These are phyloP conservation scores for Pyrenochaeta sp. DNA, from an alignment of 2,329 filamentous ascomycete species.

Conservation along the genomic window DNA sequence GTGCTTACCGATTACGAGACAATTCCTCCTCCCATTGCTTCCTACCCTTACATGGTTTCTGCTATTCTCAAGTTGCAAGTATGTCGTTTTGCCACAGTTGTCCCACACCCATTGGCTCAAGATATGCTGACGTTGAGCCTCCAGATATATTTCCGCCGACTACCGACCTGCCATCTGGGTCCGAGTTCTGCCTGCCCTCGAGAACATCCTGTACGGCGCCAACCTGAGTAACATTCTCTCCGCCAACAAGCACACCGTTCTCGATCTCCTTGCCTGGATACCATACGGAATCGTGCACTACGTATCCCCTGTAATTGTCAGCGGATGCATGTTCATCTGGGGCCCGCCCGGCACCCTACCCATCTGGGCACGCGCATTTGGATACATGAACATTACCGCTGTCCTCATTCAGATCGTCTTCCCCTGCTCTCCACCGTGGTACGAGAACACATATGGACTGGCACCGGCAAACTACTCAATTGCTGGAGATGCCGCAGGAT, in stretches of 20 bases:
- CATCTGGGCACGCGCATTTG: constrained; percentile 85
- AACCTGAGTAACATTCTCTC: constrained; percentile 96
- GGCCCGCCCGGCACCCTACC: constrained; percentile 85
- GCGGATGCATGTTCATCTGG: constrained; percentile 84
- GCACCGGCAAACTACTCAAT: constrained; percentile 94
- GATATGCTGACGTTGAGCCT: constrained; percentile 25
- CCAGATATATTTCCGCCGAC: constrained; percentile 85
- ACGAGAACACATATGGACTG: constrained; percentile 90
- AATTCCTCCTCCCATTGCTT: constrained; percentile 89
- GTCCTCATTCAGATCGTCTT: constrained; percentile 90
- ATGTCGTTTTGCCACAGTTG: constrained; percentile 55
- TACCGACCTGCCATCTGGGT: constrained; percentile 96
- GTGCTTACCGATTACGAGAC: constrained; percentile 82
- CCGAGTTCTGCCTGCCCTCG: constrained; percentile 88
- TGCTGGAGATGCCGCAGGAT: constrained; percentile 84
- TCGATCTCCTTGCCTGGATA: constrained; percentile 91
- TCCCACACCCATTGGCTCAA: neutral
- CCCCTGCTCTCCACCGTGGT: constrained; percentile 96
- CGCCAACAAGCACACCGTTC: constrained; percentile 81
- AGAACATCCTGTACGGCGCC: constrained; percentile 95
- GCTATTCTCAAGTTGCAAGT: constrained; percentile 94
- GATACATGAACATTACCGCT: constrained; percentile 89
- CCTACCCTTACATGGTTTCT: constrained; percentile 87
- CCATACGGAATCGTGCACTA: constrained; percentile 94
- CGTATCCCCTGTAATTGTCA: constrained; percentile 81